Conservation (phyloP, 495 filamentous ascomycete species). For the Aspergillus egyptiacus region DNA sequence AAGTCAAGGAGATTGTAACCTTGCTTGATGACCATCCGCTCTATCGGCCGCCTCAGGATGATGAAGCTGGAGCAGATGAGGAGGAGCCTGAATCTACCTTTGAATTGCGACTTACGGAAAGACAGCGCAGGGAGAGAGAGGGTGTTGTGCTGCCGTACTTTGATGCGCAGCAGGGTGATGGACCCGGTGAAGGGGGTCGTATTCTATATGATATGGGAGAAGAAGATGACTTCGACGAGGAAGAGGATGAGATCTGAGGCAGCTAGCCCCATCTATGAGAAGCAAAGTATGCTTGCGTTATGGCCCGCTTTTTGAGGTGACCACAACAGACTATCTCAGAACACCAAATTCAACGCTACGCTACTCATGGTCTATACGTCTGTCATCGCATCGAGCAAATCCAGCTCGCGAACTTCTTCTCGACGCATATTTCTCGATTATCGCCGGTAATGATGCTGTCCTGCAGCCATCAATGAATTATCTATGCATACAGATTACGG, state of each 20-base stretch:
- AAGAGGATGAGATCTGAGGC: constrained; percentile 87
- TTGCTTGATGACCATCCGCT: constrained; percentile 73
- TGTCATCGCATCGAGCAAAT: neutral
- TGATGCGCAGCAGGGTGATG: constrained; percentile 79
- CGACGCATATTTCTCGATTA: neutral
- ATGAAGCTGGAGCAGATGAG: constrained; percentile 24
- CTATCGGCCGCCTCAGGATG: constrained; percentile 48
- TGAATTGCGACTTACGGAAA: constrained; percentile 79
- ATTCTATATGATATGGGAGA: constrained; percentile 95
- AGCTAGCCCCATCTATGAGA: no score
- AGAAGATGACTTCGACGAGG: constrained; percentile 98
- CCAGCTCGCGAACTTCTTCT: neutral
- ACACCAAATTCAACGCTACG: neutral
- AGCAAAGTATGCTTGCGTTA: no score
- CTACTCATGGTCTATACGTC: no score
- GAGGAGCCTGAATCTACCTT: constrained; percentile 69
- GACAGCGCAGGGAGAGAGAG: constrained; percentile 77
- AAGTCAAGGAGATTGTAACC: constrained; percentile 48
- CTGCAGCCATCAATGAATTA: constrained; percentile 38
- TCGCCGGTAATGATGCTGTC: constrained; percentile 27
- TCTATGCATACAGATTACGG: constrained; percentile 43
- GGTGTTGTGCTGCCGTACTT: constrained; percentile 90
- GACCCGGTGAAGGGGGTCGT: constrained; percentile 75
- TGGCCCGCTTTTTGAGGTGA: no score
- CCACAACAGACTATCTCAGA: no score